These are phyloP conservation scores for Otatea glauca DNA, from an alignment of 176 grass and related monocot species.

Conservation along the genomic window DNA sequence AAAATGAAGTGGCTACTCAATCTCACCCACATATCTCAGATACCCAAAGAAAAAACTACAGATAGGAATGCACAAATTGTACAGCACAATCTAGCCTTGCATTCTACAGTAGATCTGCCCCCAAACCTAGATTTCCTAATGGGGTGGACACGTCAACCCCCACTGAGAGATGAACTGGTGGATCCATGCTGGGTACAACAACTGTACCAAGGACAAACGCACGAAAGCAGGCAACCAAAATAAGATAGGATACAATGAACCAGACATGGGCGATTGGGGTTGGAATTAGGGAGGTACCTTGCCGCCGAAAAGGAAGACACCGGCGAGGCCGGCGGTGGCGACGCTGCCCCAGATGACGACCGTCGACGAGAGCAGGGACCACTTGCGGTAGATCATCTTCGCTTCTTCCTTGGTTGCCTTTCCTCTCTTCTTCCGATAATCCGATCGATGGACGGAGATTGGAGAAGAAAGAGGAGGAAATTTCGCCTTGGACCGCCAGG, in stretches of 20 bases:
- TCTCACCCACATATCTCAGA: neutral
- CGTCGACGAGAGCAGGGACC: constrained; percentile 82
- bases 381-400: constrained; percentile 82
- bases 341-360: constrained; percentile 76
- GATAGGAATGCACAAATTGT: too few relatives aligned
- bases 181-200: constrained; percentile 1
- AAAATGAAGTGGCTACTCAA: neutral
- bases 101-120: neutral
- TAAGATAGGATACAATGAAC: neutral
- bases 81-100: too few relatives aligned
- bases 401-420: neutral
- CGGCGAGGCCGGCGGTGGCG: constrained; percentile 69
- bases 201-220: neutral
- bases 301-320: constrained; percentile 69
- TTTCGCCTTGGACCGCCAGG: too few relatives aligned
- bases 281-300: constrained; percentile 46
- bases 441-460: neutral
- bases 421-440: neutral
- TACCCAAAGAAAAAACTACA: neutral
- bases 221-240: neutral
- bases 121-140: neutral
- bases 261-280: neutral
- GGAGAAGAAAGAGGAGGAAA: too few relatives aligned
- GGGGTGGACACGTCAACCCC: neutral
- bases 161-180: neutral